These are phyloP conservation scores for Drechslera avenae DNA, from an alignment of 2,329 filamentous ascomycete species.

Conservation along the genomic window DNA sequence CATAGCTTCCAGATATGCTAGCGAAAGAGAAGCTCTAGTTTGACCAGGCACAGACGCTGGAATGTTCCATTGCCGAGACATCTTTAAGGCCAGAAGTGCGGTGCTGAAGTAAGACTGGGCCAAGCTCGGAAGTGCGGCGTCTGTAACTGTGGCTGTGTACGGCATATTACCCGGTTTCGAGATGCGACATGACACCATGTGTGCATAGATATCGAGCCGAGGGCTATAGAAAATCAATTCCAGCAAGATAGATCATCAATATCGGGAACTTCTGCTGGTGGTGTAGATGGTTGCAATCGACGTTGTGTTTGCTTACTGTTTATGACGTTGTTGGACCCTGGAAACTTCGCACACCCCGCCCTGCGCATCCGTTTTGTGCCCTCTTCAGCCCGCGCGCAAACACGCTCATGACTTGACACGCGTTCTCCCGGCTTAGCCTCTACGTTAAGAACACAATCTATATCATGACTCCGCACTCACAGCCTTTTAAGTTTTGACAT, in stretches of 20 bases:
- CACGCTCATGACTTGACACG: constrained; percentile 34
- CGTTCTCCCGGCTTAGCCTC: constrained; percentile 39
- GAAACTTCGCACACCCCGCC: constrained; percentile 14
- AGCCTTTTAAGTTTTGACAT: constrained; percentile 28
- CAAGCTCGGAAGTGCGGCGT: constrained; percentile 22
- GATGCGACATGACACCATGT: background rate
- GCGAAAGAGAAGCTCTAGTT: constrained; percentile 44
- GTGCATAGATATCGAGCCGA: background rate
- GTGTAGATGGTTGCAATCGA: background rate
- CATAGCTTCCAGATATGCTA: constrained; percentile 40
- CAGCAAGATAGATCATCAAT: background rate
- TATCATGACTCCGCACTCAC: constrained; percentile 15
- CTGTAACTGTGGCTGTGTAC: constrained; percentile 39
- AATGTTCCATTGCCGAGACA: background rate
- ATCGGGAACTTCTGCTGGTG: background rate
- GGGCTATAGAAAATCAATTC: too few species aligned
- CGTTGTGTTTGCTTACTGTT: background rate
- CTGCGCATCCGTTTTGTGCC: constrained; percentile 26
- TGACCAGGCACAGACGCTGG: too few species aligned
- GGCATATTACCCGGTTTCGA: constrained; percentile 3
- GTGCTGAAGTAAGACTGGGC: constrained; percentile 16
- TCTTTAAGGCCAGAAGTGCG: constrained; percentile 3
- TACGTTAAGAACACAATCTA: constrained; percentile 10
- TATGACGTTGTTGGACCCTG: constrained; percentile 29
- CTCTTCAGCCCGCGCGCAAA: constrained; percentile 24